phyloP scores from a whole-genome alignment of 148 eudicot species.

The Rhododendron simsii region DNA sequence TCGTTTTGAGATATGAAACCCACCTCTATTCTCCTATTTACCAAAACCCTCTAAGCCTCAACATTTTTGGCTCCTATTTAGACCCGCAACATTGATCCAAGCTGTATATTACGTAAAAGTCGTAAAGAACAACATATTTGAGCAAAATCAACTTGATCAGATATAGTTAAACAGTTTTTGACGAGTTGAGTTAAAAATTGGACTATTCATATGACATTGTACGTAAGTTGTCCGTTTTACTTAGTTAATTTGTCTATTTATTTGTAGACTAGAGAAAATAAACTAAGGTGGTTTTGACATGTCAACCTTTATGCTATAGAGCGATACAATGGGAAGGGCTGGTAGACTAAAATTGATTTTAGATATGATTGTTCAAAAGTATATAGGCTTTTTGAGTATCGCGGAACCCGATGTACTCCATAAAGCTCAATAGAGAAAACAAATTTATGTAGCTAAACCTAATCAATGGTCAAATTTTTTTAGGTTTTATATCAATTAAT shows the following conservation, averaged over 20 bases:
- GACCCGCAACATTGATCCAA: neutral
- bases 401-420: neutral
- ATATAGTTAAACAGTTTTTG: neutral
- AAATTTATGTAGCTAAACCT: neutral
- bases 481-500: neutral
- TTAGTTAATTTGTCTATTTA: neutral
- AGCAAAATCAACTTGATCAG: neutral
- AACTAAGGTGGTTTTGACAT: neutral
- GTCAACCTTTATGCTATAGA: neutral
- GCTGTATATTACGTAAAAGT: neutral
- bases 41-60: neutral
- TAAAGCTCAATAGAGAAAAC: too few species aligned
- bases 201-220: neutral
- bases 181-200: neutral
- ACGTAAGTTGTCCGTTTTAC: neutral
- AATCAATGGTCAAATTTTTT: too few species aligned
- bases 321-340: neutral
- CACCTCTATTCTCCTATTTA: neutral
- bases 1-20: neutral
- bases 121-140: neutral
- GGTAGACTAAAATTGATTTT: neutral
- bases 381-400: neutral
- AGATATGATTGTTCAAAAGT: too few species aligned
- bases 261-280: neutral
- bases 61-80: neutral